Evolutionary conservation across 352 stramenopile species (phyloP).

Genomic region (Pythium utonaiense): DNA sequence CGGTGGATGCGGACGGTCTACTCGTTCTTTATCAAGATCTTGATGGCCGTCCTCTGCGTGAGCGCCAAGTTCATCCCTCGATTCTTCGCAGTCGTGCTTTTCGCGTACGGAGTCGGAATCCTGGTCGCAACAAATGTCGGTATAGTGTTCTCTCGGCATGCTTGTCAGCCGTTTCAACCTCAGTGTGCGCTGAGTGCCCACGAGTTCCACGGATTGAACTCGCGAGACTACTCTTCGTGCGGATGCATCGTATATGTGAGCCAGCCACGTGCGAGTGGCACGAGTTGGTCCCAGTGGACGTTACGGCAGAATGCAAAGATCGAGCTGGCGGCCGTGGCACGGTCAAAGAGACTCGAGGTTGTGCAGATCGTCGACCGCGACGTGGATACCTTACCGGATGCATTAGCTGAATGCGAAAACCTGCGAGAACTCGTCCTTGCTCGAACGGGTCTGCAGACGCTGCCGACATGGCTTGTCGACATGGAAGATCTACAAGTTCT

Average conservation of each 20-base stretch:
- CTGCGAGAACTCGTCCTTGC: constrained; percentile 11
- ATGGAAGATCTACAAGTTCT: constrained; percentile 14
- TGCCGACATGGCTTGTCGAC: constrained; percentile 14
- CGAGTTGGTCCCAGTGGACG: constrained; percentile 12
- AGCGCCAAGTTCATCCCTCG: constrained; percentile 9
- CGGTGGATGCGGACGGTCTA: constrained; percentile 6
- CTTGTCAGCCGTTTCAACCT: constrained; percentile 1
- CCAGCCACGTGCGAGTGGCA: not conserved
- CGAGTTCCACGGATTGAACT: constrained; percentile 4
- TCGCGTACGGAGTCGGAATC: constrained; percentile 13
- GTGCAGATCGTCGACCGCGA: constrained; percentile 16
- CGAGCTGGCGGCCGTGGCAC: not conserved
- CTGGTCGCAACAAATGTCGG: constrained; percentile 3
- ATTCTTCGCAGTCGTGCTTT: constrained; percentile 9
- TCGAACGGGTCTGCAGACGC: not conserved
- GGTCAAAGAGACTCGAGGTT: constrained; percentile 3
- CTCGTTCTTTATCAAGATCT: constrained; percentile 9
- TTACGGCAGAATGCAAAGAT: not conserved
- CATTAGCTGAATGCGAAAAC: not conserved
- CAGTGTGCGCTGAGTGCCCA: constrained; percentile 6
- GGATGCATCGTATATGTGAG: constrained; percentile 17
- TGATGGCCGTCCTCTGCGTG: constrained; percentile 12
- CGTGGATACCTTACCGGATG: not conserved
- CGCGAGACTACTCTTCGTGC: constrained; percentile 1
- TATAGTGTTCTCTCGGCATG: not conserved